These are phyloP conservation scores for Lecanicillium sp. DNA, from an alignment of 2,329 filamentous ascomycete species.

Conservation along the genomic window DNA sequence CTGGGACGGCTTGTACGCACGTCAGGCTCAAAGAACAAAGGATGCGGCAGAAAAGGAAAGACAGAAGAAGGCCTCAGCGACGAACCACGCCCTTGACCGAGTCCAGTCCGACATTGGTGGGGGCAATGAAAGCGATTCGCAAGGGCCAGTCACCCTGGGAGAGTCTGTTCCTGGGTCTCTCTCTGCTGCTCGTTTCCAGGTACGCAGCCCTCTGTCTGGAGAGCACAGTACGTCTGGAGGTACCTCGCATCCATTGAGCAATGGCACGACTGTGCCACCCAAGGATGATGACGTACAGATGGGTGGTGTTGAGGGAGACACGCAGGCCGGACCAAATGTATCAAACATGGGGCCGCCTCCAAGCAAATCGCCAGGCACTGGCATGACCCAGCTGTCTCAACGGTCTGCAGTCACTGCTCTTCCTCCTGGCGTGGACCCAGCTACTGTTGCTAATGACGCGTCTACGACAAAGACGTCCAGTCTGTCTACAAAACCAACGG, in stretches of 20 bases:
- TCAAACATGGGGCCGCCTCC: constrained; percentile 41
- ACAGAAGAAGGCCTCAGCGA: constrained; percentile 56
- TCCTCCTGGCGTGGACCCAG: constrained; percentile 49
- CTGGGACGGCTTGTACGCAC: constrained; percentile 73
- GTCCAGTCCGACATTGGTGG: constrained; percentile 42
- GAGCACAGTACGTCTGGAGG: constrained; percentile 33
- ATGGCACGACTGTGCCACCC: constrained; percentile 45
- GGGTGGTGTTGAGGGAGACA: constrained; percentile 44
- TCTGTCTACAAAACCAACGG: constrained; percentile 52
- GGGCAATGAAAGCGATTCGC: constrained; percentile 44
- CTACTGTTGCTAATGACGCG: constrained; percentile 67
- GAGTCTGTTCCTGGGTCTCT: constrained; percentile 50
- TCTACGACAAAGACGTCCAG: constrained; percentile 89
- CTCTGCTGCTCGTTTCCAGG: constrained; percentile 46
- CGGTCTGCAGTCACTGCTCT: constrained; percentile 50
- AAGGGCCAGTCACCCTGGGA: constrained; percentile 52
- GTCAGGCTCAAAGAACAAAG: constrained; percentile 58
- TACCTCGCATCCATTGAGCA: constrained; percentile 34
- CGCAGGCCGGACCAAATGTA: constrained; percentile 36
- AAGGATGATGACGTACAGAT: constrained; percentile 52
- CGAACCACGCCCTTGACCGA: constrained; percentile 30
- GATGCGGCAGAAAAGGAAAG: constrained; percentile 51
- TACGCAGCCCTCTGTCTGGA: constrained; percentile 52
- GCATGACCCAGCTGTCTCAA: constrained; percentile 55
- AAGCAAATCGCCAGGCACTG: constrained; percentile 27